Evolutionary conservation across 257 asterid species (phyloP), one percentile per base, ranked within the genome.

Genomic region (Scutellaria minor): DNA sequence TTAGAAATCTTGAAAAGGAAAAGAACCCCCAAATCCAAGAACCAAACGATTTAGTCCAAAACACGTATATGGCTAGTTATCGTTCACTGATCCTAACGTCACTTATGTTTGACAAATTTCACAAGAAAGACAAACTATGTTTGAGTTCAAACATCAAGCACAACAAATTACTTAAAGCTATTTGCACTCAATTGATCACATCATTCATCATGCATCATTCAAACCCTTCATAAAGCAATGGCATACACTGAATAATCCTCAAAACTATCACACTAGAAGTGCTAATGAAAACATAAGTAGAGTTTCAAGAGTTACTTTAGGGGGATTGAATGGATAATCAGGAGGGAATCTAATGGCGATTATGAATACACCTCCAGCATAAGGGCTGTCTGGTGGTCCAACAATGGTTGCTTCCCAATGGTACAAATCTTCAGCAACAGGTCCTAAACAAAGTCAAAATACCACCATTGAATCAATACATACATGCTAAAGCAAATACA

Each of bases 241-340:
- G 3, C 35, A 27, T 1, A 27, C 35, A 27, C 35, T 27, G 35
- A 27, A 27, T 27, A 27, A 27, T 31, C 37, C 37, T 31, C 37
- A 31, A 18, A 24, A 24, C 27, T 2, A 24, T 24, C 27, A 24
- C 37, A 31, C 37, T 31, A 31, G 37, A 3, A 31, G 2, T 31
- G 37, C 3, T 2, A 2, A 45, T n/a, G 40, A 6, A 53, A 68
- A 39, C 31, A 46, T 9, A 5, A 39, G 11, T 40, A 15, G 44
- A 9, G 11, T 44, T 7, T 44, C 5, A 31, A 2, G 37, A 3
- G 5, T 31, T n/a, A 75, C 75, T 71, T 68, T 68, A 4, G 80
- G 80, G 13, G 80, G 71, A 57, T 61, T 68, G 71, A 75, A 75
- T 6, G 79, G 79, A 68, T 75, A 75, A 39, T 59, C 78, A 4